phyloP scores from a whole-genome alignment of 164 flowering plant genomes.

The Vitis amurensis region DNA sequence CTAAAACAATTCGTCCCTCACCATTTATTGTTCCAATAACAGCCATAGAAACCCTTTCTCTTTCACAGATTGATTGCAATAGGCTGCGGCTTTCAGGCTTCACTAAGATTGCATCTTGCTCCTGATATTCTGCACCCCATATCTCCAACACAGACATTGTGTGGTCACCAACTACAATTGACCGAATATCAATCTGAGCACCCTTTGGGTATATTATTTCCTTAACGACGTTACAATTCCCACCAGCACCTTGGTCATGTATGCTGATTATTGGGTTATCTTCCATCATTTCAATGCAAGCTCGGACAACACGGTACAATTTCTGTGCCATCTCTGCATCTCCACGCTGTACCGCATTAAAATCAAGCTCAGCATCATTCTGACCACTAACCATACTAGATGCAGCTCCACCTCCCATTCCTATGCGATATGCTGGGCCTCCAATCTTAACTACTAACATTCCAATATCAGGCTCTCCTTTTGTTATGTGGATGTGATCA shows the following conservation, averaged over 20 bases:
- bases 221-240: conserved; percentile 95
- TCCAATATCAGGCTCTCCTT: conserved; percentile 91
- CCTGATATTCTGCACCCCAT: conserved; percentile 99
- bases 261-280: conserved; percentile 89
- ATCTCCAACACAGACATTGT: conserved; percentile 96
- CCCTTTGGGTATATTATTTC: conserved; percentile 94
- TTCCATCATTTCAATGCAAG: conserved; percentile 91
- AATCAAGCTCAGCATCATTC: conserved; percentile 93
- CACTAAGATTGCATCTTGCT: conserved; percentile 93
- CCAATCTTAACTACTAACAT: conserved; percentile 96
- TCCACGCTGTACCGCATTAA: conserved; percentile 96
- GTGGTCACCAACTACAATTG: conserved; percentile 86
- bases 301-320: conserved; percentile 85
- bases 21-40: conserved; percentile 88
- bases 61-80: conserved; percentile 71
- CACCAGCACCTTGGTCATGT: conserved; percentile 98
- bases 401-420: conserved; percentile 99
- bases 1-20: conserved; percentile 65
- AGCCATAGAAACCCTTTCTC: conserved; percentile 92
- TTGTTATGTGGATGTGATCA: conserved; percentile 77
- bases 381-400: conserved; percentile 99
- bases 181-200: conserved; percentile 84
- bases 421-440: conserved; percentile 96
- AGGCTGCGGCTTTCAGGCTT: conserved; percentile 69
- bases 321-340: conserved; percentile 99